phyloP scores from a whole-genome alignment of 2,329 filamentous ascomycete genomes.

The Penicillium sclerotigenum region DNA sequence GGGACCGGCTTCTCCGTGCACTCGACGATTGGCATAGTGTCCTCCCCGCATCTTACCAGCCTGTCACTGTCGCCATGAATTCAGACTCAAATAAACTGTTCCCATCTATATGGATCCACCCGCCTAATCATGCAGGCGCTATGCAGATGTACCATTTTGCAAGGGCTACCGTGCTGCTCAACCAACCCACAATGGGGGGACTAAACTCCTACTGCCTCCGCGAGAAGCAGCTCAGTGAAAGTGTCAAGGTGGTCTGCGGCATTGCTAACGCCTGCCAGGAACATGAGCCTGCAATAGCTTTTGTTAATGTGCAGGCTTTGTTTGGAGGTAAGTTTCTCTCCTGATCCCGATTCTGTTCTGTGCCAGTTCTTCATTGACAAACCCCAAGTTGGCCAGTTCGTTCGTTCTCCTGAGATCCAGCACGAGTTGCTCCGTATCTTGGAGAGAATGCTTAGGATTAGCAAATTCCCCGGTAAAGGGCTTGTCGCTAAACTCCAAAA shows the following conservation, averaged over 20 bases:
- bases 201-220: constrained; percentile 43
- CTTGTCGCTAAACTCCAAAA: constrained; percentile 11
- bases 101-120: constrained; percentile 51
- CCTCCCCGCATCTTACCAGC: constrained; percentile 41
- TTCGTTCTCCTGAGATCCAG: constrained; percentile 11
- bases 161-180: constrained; percentile 50
- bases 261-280: constrained; percentile 16
- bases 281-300: constrained; percentile 18
- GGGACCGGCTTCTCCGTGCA: constrained; percentile 45
- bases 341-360: no score
- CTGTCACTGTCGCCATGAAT: constrained; percentile 32
- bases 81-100: constrained; percentile 26
- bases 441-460: constrained; percentile 16
- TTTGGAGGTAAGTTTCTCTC: constrained; percentile 13
- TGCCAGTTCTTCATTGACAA: neutral
- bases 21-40: constrained; percentile 49
- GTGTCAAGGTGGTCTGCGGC: constrained; percentile 13
- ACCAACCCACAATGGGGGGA: constrained; percentile 50
- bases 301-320: constrained; percentile 23
- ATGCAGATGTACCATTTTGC: constrained; percentile 54
- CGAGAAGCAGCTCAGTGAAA: constrained; percentile 16
- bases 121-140: constrained; percentile 46
- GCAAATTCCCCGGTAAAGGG: constrained; percentile 12
- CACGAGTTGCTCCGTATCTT: constrained; percentile 9
- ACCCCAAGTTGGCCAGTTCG: constrained; percentile 13